Evolutionary conservation across 768 basidiomycete species (phyloP).

Genomic region (Hydnomerulius pinastri): DNA sequence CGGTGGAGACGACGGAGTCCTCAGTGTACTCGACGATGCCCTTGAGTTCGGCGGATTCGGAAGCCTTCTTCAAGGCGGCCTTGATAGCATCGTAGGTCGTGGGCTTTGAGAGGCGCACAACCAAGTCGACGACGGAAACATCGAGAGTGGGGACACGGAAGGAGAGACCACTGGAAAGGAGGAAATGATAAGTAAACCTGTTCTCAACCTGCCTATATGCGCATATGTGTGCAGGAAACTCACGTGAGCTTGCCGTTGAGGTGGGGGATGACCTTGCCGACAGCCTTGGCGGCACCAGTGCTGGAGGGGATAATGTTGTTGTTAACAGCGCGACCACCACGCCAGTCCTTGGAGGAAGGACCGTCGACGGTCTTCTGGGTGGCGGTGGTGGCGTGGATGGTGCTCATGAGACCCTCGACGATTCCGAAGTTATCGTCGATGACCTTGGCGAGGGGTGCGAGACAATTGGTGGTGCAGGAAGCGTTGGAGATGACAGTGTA

Average conservation of each 20-base stretch:
- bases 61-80: slow-evolving; percentile 74
- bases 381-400: slow-evolving; percentile 95
- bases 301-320: slow-evolving; percentile 99
- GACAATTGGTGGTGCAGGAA: slow-evolving; percentile 99
- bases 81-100: slow-evolving; percentile 93
- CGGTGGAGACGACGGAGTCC: slow-evolving; percentile 90
- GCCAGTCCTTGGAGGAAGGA: slow-evolving; percentile 95
- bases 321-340: slow-evolving; percentile 92
- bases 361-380: slow-evolving; percentile 96
- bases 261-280: slow-evolving; percentile 94
- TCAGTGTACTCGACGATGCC: slow-evolving; percentile 91
- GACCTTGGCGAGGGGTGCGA: slow-evolving; percentile 98
- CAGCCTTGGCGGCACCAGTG: slow-evolving; percentile 98
- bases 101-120: slow-evolving; percentile 85
- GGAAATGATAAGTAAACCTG: background rate
- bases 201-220: slow-evolving; percentile 1
- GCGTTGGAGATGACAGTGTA: slow-evolving; percentile 97
- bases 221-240: slow-evolving; percentile 28
- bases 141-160: slow-evolving; percentile 98
- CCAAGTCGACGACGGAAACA: slow-evolving; percentile 98
- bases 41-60: slow-evolving; percentile 60
- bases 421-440: slow-evolving; percentile 97
- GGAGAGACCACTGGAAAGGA: slow-evolving; percentile 67
- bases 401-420: slow-evolving; percentile 97
- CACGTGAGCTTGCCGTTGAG: slow-evolving; percentile 98